Evolutionary conservation across 2,329 filamentous ascomycete genomes (phyloP).

Genomic region (Clonostachys rhizophaga): DNA sequence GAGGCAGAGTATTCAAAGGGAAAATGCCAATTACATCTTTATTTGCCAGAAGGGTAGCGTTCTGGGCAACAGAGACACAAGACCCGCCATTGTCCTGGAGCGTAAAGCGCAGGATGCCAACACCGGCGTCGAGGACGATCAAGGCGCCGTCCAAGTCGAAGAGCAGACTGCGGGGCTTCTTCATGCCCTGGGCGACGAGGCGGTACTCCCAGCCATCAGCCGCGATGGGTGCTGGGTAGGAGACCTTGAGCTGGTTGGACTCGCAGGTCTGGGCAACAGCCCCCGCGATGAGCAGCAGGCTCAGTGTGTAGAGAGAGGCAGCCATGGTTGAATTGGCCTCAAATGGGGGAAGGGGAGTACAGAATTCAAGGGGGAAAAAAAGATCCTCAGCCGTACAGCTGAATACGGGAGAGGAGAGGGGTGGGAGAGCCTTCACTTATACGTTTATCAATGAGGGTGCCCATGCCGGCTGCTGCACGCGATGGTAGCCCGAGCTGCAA

Average conservation of each 20-base stretch:
- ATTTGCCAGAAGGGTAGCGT: constrained; percentile 27
- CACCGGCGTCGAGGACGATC: constrained; percentile 36
- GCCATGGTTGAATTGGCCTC: too few relatives aligned
- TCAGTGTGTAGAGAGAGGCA: background rate
- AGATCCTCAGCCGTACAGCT: too few relatives aligned
- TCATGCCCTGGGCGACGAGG: constrained; percentile 33
- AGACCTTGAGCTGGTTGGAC: constrained; percentile 23
- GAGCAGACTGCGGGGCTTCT: constrained; percentile 34
- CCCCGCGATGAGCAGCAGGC: background rate
- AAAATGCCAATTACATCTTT: constrained; percentile 18
- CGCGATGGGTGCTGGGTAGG: constrained; percentile 27
- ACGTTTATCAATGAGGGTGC: too few relatives aligned
- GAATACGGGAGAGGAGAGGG: background rate
- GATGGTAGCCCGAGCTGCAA: too few relatives aligned
- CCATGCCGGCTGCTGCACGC: too few relatives aligned
- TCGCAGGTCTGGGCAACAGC: constrained; percentile 15
- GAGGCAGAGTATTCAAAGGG: background rate
- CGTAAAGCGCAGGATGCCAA: constrained; percentile 32
- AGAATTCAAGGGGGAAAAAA: too few relatives aligned
- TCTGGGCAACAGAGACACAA: constrained; percentile 30
- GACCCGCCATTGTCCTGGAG: constrained; percentile 34
- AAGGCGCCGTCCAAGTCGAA: constrained; percentile 40
- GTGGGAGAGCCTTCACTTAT: too few relatives aligned
- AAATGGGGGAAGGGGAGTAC: too few relatives aligned
- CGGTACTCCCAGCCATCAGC: constrained; percentile 37